These are phyloP conservation scores for Podaxis mareebaensis DNA, from an alignment of 768 basidiomycete species.

Conservation along the genomic window DNA sequence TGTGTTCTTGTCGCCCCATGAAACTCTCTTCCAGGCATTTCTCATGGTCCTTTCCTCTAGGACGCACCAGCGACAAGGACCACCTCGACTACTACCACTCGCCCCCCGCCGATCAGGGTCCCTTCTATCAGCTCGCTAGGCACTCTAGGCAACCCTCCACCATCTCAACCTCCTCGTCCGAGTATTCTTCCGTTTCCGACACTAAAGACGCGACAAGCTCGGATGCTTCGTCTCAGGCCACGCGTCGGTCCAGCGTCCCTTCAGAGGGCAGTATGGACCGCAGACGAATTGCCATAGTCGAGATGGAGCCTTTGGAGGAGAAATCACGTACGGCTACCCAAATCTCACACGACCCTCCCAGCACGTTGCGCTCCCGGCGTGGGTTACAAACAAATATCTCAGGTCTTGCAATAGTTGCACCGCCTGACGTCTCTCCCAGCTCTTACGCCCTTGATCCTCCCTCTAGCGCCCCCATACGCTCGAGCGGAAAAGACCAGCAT, in stretches of 20 bases:
- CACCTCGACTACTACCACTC: constrained; percentile 48
- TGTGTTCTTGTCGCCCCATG: constrained; percentile 21
- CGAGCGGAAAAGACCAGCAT: neutral
- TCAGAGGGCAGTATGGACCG: constrained; percentile 65
- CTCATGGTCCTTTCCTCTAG: constrained; percentile 28
- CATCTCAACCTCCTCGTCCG: constrained; percentile 45
- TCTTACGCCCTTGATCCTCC: constrained; percentile 57
- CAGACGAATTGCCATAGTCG: constrained; percentile 65
- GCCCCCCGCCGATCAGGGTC: constrained; percentile 42
- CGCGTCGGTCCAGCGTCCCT: constrained; percentile 50
- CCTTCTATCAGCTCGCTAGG: constrained; percentile 20
- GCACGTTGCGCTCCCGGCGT: constrained; percentile 39
- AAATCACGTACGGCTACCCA: constrained; percentile 26
- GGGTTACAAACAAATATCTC: constrained; percentile 40
- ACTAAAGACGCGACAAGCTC: constrained; percentile 23
- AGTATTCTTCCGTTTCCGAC: constrained; percentile 51
- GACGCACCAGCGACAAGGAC: constrained; percentile 24
- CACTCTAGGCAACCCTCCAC: constrained; percentile 31
- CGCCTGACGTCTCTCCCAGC: constrained; percentile 63
- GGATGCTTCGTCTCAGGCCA: constrained; percentile 28
- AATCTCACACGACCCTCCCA: constrained; percentile 22
- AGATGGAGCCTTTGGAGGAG: constrained; percentile 47
- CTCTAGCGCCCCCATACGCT: constrained; percentile 42
- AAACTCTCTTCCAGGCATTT: constrained; percentile 33
- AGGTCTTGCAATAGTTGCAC: constrained; percentile 69